These are phyloP conservation scores for Fusarium zealandicum DNA, from an alignment of 2,329 filamentous ascomycete genomes.

Conservation along the genomic window DNA sequence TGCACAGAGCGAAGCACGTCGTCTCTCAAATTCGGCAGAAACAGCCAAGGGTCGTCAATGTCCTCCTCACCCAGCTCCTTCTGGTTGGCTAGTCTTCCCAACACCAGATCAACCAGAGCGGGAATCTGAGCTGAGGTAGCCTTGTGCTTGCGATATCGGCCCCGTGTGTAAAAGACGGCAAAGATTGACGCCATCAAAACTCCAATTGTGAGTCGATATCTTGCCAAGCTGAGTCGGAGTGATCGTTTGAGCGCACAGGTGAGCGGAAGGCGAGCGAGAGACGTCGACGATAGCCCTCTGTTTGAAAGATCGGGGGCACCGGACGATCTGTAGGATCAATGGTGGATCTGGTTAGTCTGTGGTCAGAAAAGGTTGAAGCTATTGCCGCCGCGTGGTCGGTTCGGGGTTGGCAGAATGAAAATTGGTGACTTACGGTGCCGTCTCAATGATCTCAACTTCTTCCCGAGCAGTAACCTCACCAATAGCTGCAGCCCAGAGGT, in stretches of 20 bases:
- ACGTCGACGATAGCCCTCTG: constrained; percentile 78
- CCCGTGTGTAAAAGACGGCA: constrained; percentile 67
- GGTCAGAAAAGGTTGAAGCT: constrained; percentile 57
- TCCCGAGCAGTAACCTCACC: constrained; percentile 72
- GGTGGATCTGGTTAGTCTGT: constrained; percentile 86
- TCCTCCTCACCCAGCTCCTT: constrained; percentile 77
- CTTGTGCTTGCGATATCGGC: constrained; percentile 67
- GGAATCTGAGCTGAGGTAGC: constrained; percentile 78
- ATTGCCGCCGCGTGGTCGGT: constrained; percentile 30
- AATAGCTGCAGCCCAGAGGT: constrained; percentile 79
- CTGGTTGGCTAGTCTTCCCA: constrained; percentile 83
- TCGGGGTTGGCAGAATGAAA: constrained; percentile 16
- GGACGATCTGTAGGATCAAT: constrained; percentile 75
- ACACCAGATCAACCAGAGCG: constrained; percentile 80
- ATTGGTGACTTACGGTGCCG: constrained; percentile 59
- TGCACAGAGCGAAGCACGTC: constrained; percentile 88
- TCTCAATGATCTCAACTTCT: constrained; percentile 60
- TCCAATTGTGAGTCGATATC: constrained; percentile 87
- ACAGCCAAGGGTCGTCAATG: constrained; percentile 79
- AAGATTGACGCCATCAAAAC: constrained; percentile 61
- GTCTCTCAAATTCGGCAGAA: constrained; percentile 87
- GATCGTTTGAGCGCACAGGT: constrained; percentile 79
- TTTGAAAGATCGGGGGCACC: constrained; percentile 67
- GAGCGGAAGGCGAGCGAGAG: constrained; percentile 91
- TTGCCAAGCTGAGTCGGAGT: constrained; percentile 80